Evolutionary conservation across 352 stramenopile species (phyloP).

Genomic region (Globisporangium solare): DNA sequence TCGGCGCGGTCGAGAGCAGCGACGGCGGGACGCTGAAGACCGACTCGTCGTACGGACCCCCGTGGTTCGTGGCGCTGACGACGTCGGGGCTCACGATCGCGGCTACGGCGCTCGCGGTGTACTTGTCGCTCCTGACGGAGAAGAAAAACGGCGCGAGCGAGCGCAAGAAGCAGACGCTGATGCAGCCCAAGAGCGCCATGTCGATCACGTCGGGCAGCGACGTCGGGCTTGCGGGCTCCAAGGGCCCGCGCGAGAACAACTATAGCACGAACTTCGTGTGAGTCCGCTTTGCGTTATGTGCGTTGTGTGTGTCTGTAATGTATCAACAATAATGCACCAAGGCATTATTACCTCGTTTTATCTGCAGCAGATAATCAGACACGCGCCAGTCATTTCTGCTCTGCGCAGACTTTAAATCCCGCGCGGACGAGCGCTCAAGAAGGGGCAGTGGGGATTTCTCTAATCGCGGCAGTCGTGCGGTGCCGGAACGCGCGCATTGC

Average conservation of each 20-base stretch:
- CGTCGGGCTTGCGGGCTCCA: slow-evolving; percentile 9
- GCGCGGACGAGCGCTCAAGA: too few species aligned
- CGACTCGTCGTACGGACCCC: slow-evolving; percentile 2
- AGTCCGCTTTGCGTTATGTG: neutral
- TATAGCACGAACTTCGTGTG: slow-evolving; percentile 41
- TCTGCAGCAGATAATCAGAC: too few species aligned
- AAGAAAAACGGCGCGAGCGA: neutral
- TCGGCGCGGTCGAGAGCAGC: slow-evolving; percentile 15
- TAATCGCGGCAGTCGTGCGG: too few species aligned
- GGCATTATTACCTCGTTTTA: too few species aligned
- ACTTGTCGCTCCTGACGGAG: neutral
- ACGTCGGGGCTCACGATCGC: slow-evolving; percentile 5
- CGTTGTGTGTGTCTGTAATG: neutral
- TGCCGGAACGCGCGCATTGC: too few species aligned
- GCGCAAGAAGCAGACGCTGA: slow-evolving; percentile 17
- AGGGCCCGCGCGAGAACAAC: slow-evolving; percentile 19
- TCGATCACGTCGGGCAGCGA: slow-evolving; percentile 18
- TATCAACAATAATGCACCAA: too few species aligned
- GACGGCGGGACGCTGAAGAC: slow-evolving; percentile 6
- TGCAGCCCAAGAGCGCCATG: slow-evolving; percentile 16
- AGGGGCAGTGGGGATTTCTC: too few species aligned
- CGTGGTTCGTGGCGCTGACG: slow-evolving; percentile 1
- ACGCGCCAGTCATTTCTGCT: too few species aligned
- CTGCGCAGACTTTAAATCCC: too few species aligned
- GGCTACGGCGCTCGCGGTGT: neutral